Percentiles rank a stretch among this genome's conserved stretches.
These are phyloP conservation scores for Ophiostoma sp. DNA, from an alignment of 2,329 filamentous ascomycete genomes.

Conservation along the genomic window DNA sequence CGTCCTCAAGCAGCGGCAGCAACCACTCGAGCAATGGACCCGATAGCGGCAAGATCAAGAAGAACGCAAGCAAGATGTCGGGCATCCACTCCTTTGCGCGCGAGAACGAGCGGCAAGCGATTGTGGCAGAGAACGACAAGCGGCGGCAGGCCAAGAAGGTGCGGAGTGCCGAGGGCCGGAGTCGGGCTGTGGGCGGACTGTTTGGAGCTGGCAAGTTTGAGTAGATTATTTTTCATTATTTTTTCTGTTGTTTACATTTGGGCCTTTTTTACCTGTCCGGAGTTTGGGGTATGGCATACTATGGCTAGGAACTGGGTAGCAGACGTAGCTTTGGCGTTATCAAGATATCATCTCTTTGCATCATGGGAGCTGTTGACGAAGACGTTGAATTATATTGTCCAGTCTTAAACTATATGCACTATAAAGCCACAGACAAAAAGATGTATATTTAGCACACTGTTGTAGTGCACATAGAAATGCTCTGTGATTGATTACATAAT, in stretches of 20 bases:
- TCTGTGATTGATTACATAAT: background rate
- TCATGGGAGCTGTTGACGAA: background rate
- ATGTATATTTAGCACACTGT: background rate
- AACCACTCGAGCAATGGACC: slow-evolving; percentile 34
- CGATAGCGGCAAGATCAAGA: slow-evolving; percentile 38
- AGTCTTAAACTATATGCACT: background rate
- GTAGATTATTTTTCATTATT: slow-evolving; percentile 28
- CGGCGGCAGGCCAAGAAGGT: slow-evolving; percentile 54
- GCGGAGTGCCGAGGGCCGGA: slow-evolving; percentile 52
- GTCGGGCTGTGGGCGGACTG: slow-evolving; percentile 53
- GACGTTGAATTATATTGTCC: background rate
- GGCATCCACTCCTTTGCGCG: slow-evolving; percentile 57
- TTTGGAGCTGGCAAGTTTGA: slow-evolving; percentile 55
- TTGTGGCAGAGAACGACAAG: slow-evolving; percentile 52
- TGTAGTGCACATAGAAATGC: background rate
- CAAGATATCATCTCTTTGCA: background rate
- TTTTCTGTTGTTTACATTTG: background rate
- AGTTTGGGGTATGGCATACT: background rate
- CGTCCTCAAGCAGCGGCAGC: background rate
- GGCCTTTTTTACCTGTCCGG: background rate
- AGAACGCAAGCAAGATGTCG: slow-evolving; percentile 55
- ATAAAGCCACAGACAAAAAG: background rate
- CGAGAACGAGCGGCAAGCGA: slow-evolving; percentile 53
- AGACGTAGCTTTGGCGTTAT: background rate
- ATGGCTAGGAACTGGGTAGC: background rate